Evolutionary conservation across 2,329 filamentous ascomycete genomes (phyloP).

Genomic region (Calonectria hawksworthii): DNA sequence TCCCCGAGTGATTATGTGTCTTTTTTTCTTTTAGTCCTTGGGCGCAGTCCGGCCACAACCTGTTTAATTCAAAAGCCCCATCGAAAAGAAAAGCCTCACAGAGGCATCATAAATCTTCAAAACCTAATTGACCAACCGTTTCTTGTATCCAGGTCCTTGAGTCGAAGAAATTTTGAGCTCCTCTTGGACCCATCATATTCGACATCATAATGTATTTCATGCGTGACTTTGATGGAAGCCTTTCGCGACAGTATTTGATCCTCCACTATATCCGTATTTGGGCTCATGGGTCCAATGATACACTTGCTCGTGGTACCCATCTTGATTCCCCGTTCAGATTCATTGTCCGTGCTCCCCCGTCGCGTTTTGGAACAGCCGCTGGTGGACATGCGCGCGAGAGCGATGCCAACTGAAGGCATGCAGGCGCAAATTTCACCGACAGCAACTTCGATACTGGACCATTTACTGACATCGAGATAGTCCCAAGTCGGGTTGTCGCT

Average conservation of each 20-base stretch:
- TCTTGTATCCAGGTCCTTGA: not conserved
- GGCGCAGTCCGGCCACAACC: too few species aligned
- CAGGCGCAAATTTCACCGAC: not conserved
- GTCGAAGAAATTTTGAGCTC: not conserved
- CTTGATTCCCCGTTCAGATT: not conserved
- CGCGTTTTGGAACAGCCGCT: not conserved
- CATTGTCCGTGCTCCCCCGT: too few species aligned
- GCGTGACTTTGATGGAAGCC: not conserved
- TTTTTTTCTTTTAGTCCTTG: not conserved
- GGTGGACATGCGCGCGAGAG: not conserved
- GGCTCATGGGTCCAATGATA: too few species aligned
- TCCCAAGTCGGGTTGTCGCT: not conserved
- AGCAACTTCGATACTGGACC: not conserved
- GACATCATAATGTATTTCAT: not conserved
- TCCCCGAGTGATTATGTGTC: not conserved
- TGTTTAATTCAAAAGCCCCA: not conserved
- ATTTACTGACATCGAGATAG: not conserved
- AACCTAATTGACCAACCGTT: not conserved
- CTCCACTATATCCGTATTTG: not conserved
- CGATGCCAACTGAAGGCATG: not conserved
- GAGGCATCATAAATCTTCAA: not conserved
- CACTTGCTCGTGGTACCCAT: not conserved
- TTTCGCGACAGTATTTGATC: not conserved
- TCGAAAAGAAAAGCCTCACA: too few species aligned
- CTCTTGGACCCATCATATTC: not conserved